phyloP scores from a whole-genome alignment of 2,329 filamentous ascomycete genomes.

The Ambrosiella cleistominuta region DNA sequence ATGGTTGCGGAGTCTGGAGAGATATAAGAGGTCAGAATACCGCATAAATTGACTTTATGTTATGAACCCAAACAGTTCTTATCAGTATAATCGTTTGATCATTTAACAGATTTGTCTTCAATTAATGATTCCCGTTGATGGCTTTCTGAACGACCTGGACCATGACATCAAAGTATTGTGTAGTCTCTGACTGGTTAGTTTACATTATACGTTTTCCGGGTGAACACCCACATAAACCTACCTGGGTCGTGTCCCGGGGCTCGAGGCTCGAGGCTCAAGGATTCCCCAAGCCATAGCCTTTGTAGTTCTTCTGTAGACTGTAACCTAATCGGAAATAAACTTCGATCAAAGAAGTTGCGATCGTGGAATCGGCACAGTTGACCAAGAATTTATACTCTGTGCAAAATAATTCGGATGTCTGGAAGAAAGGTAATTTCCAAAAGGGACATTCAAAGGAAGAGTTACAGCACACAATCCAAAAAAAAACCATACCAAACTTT shows the following conservation, averaged over 20 bases:
- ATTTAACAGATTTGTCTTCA: slow-evolving; percentile 59
- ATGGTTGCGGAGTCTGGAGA: slow-evolving; percentile 54
- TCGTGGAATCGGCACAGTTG: neutral
- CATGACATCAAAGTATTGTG: slow-evolving; percentile 41
- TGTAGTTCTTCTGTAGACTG: too few species aligned
- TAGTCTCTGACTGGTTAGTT: slow-evolving; percentile 31
- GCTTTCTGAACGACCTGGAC: too few species aligned
- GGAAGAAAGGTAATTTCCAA: too few species aligned
- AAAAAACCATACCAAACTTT: too few species aligned
- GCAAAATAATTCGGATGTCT: too few species aligned
- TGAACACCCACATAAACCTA: slow-evolving; percentile 20
- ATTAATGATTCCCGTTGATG: slow-evolving; percentile 9
- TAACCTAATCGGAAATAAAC: neutral
- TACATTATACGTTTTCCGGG: neutral
- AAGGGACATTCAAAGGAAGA: too few species aligned
- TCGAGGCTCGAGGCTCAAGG: slow-evolving; percentile 43
- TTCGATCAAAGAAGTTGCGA: neutral
- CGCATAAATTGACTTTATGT: neutral
- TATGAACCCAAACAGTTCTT: slow-evolving; percentile 13
- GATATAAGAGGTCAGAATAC: neutral
- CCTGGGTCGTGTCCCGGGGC: slow-evolving; percentile 56
- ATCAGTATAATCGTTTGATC: slow-evolving; percentile 59
- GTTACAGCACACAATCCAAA: too few species aligned
- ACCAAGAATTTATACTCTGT: too few species aligned
- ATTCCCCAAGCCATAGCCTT: slow-evolving; percentile 41